Conservation (phyloP, 768 basidiomycete genomes). For the Agaricus sinodeliciosus region DNA sequence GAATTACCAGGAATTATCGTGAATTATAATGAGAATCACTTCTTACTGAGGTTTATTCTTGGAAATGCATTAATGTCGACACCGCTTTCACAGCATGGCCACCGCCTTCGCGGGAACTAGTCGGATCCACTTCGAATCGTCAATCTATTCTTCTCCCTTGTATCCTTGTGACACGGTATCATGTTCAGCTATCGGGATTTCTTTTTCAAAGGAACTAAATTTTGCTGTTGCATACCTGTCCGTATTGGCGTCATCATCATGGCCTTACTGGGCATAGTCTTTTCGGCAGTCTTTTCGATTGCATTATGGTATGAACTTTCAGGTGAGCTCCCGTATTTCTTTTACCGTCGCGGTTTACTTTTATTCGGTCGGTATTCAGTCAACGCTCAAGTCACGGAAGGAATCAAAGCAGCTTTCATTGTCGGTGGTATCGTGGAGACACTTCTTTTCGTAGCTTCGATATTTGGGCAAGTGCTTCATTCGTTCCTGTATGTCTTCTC, state of each 20-base stretch:
- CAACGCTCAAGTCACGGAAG: constrained; percentile 26
- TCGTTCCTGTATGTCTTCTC: background rate
- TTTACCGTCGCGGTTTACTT: background rate
- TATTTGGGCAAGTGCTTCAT: constrained; percentile 42
- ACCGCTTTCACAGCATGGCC: constrained; percentile 6
- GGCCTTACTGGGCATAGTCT: constrained; percentile 44
- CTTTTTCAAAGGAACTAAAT: constrained; percentile 44
- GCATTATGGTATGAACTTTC: constrained; percentile 58
- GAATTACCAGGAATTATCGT: too few species aligned
- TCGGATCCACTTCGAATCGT: background rate
- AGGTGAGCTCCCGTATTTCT: constrained; percentile 31
- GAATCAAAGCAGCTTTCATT: constrained; percentile 36
- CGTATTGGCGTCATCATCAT: constrained; percentile 53
- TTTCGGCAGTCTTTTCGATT: constrained; percentile 47
- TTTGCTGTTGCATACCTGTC: constrained; percentile 60
- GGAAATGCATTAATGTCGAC: background rate
- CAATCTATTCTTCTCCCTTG: background rate
- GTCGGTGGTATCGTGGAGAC: constrained; percentile 48
- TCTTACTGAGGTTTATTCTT: too few species aligned
- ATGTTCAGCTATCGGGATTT: constrained; percentile 36
- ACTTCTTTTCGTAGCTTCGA: constrained; percentile 44
- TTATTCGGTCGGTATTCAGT: constrained; percentile 16
- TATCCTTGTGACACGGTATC: constrained; percentile 21
- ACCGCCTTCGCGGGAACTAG: background rate
- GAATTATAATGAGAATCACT: too few species aligned